Evolutionary conservation across 345 rosid species (phyloP), one percentile per base, ranked within the genome.

Genomic region (Populus euphratica): DNA sequence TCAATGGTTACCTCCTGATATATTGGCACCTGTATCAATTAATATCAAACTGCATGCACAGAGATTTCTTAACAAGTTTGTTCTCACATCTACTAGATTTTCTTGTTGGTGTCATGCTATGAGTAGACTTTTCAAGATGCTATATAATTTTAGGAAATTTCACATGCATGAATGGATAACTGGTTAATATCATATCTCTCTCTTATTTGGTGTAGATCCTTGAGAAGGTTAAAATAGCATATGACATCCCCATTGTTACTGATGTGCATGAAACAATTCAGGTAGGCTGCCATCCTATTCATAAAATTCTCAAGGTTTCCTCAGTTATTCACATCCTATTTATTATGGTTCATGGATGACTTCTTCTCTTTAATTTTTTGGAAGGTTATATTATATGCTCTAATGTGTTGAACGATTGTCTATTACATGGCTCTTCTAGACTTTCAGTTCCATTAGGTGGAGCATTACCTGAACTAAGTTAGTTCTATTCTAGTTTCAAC

Each of bases 241-340:
- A 91, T 82, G 94, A 91, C 87, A 61, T 96, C 64, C 99, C 96
- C 59, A 92, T 93, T 14, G 81, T 96, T 70, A 96, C 99, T 77
- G 99, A 96, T 86, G 98, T 96, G 68, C 99, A 96, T 39, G 99
- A 96, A 86, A 62, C 88, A 11, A 78, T 66, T 81, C 98, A 94
- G 98, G 98, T 94, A 82, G 41, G 20, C 14, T 54, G 29, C 47
- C 39, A 23, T 74, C 52, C 44, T 38, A 18, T 73, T 38, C 21
- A 77, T 36, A 41, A 41, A 31, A 52, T 73, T n/a, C 29, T 69
- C 13, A 47, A 75, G 70, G 70, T 31, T 16, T 68, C 6, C 50
- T 68, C 38, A 23, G 17, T 39, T 59, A 8, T 44, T 12, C 8
- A 17, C 52, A 27, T 74, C 20, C 25, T 74, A 41, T 62, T 25